These are phyloP conservation scores for Quercus agrifolia DNA, from an alignment of 306 rosid species.

Conservation along the genomic window DNA sequence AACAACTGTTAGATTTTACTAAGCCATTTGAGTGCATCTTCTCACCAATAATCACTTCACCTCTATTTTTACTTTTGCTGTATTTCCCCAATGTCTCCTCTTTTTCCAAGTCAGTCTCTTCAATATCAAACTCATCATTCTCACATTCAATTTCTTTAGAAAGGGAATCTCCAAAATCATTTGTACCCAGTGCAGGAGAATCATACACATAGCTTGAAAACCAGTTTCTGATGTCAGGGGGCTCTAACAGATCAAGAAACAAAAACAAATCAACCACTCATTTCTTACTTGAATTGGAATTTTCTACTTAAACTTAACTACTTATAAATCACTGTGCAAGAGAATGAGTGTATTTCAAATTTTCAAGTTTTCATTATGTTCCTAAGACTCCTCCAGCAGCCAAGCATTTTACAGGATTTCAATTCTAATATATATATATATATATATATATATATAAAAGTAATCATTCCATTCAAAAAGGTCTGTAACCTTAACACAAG, in stretches of 20 bases:
- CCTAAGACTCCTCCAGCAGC: neutral
- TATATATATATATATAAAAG: too few relatives aligned
- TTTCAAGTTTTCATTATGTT: neutral
- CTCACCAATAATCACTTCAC: slow-evolving; percentile 17
- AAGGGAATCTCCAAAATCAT: slow-evolving; percentile 26
- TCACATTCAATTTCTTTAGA: slow-evolving; percentile 14
- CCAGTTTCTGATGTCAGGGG: slow-evolving; percentile 72
- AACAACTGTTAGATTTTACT: slow-evolving; percentile 10
- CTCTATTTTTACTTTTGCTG: neutral
- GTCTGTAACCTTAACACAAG: too few relatives aligned
- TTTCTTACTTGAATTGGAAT: neutral
- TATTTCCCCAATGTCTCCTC: neutral
- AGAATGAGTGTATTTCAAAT: neutral
- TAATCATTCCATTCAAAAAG: too few relatives aligned
- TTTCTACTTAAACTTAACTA: neutral
- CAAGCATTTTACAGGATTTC: neutral
- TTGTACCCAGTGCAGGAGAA: slow-evolving; percentile 39
- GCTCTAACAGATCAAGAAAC: slow-evolving; percentile 43
- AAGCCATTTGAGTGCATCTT: slow-evolving; percentile 5
- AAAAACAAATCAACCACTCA: neutral
- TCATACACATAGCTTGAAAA: slow-evolving; percentile 67
- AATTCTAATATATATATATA: too few relatives aligned
- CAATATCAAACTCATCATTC: slow-evolving; percentile 21
- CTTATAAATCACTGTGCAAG: neutral
- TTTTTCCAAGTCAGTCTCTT: slow-evolving; percentile 1